Base-by-base conservation (phyloP, 2,329 filamentous ascomycete genomes). In the Fusarium sp. region DNA sequence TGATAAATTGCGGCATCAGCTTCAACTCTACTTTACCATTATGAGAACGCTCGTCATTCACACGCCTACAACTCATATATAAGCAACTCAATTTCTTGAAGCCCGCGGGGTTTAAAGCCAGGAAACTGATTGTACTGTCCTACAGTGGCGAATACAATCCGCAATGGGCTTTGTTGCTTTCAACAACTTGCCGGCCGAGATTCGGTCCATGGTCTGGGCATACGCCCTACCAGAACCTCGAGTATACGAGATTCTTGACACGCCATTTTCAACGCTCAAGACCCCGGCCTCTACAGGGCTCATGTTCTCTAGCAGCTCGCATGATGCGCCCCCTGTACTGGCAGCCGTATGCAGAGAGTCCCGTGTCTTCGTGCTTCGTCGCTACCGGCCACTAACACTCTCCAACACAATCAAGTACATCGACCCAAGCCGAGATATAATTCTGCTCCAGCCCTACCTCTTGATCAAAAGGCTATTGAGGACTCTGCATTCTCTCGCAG, bases 211-310 rank as follows among this genome's bases (percentile, higher is more conserved):
- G 62, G 57, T 72, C 24, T 73, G 74, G 72, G 55, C 41, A 50
- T 62, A 67, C 48, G 66, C 72, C 42, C 63, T 77, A 32, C 70
- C 64, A n/a, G 74, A 70, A 36, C 63, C 70, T 36, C 69, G 65
- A 61, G 67, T 75, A 45, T 75, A 75, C 36, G 74, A 78, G 44
- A 63, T 78, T 18, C 58, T 75, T 41, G 73, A 75, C 44, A 64
- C 69, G 41, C 73, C 74, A 47, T 55, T 65, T 41, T 66, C 70
- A 47, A 77, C 72, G 30, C 56, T 68, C 61, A 70, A 67, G 63
- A 73, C 71, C n/a, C 67, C 66, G 26, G 59, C 66, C 26, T 62
- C 72, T 35, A 45, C 72, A 42, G 71, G 66, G 32, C 65, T 76
- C 30, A 64, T 72, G 8, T 74, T 78, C 53, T 74, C 73, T 6